Evolutionary conservation across 1,284 basidiomycete genomes (phyloP).

Genomic region (Pholiota adiposa): DNA sequence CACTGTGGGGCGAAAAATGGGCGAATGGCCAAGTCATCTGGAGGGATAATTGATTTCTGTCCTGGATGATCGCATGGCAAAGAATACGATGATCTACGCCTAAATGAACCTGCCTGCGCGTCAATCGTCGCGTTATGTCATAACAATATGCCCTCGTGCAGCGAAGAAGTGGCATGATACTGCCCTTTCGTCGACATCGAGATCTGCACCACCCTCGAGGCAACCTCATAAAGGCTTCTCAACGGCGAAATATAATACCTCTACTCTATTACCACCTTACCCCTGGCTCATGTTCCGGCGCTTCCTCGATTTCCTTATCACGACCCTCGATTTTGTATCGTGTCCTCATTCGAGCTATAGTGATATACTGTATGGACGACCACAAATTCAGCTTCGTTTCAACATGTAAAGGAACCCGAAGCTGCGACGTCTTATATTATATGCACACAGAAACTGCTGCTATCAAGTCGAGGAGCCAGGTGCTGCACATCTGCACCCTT

Average conservation of each 20-base stretch:
- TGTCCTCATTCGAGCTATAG: neutral
- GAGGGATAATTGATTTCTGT: conserved; percentile 45
- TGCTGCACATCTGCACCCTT: neutral
- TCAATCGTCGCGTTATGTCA: too few relatives aligned
- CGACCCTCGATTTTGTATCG: neutral
- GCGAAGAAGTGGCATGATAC: neutral
- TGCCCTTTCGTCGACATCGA: neutral
- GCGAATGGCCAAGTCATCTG: conserved; percentile 82
- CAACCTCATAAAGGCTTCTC: neutral
- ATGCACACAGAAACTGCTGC: too few relatives aligned
- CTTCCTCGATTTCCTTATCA: neutral
- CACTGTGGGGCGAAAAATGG: conserved; percentile 90
- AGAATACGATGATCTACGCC: neutral
- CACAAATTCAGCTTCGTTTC: too few relatives aligned
- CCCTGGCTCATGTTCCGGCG: neutral
- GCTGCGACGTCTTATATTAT: too few relatives aligned
- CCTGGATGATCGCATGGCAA: neutral
- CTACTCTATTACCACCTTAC: neutral
- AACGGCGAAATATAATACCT: neutral
- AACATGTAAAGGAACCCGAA: too few relatives aligned
- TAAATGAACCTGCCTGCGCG: neutral
- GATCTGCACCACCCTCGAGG: neutral
- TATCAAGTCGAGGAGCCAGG: neutral
- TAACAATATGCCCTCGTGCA: neutral
- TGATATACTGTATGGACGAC: too few relatives aligned